These are phyloP conservation scores for Echinochloa phyllopogon DNA, from an alignment of 176 grass and related monocot species.

Conservation along the genomic window DNA sequence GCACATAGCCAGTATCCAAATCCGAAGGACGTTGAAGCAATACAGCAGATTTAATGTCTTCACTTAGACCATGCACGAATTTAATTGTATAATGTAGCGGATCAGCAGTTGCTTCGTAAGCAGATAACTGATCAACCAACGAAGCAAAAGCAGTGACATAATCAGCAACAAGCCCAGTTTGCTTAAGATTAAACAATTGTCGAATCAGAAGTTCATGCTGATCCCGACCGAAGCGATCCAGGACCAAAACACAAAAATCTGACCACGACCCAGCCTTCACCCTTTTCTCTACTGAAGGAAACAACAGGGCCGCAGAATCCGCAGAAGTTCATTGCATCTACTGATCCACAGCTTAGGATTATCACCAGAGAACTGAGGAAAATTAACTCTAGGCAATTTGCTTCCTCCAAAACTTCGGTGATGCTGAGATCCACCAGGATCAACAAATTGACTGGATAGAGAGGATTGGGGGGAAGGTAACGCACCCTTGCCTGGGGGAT, in stretches of 20 bases:
- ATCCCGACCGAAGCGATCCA: not conserved
- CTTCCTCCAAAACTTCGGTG: too few relatives aligned
- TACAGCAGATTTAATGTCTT: not conserved
- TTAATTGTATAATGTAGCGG: not conserved
- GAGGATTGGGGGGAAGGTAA: too few relatives aligned
- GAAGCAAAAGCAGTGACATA: too few relatives aligned
- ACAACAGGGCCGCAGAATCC: too few relatives aligned
- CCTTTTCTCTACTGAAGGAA: too few relatives aligned
- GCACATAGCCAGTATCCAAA: not conserved
- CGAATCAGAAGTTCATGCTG: not conserved
- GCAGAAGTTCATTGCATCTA: too few relatives aligned
- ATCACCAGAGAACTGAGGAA: too few relatives aligned
- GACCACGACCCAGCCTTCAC: not conserved
- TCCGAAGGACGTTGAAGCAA: not conserved
- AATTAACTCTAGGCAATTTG: too few relatives aligned
- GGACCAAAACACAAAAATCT: not conserved
- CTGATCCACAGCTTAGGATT: too few relatives aligned
- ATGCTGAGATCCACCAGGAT: too few relatives aligned
- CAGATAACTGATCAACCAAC: not conserved
- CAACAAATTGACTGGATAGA: too few relatives aligned
- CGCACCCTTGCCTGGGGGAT: too few relatives aligned
- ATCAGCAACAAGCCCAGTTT: not conserved
- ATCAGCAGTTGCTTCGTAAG: not conserved
- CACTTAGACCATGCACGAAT: not conserved
- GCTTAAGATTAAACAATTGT: not conserved